Base-by-base conservation (phyloP, 1,284 basidiomycete genomes). In the Moesziomyces sp. region DNA sequence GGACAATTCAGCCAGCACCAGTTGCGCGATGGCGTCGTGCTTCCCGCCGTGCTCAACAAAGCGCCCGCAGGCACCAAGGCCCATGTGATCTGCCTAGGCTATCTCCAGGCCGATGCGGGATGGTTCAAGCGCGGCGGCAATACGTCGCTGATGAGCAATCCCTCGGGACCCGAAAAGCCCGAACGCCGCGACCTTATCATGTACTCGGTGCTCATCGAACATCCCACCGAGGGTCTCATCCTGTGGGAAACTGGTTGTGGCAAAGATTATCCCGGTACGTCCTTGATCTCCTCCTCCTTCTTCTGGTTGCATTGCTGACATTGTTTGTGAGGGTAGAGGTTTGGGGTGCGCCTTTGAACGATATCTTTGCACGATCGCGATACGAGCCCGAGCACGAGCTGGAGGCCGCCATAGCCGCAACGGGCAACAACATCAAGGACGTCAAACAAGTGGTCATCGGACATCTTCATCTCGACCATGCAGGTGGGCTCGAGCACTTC, bases 241-340 rank as follows among this genome's bases (percentile, higher is more conserved):
- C 62, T 83, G 2, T 83, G 75, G 76, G 81, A 83, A 64, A 79
- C 77, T 2, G 81, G 81, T 10, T 76, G 62, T n/a, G 79, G 80
- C 28, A 74, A 73, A 38, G 75, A 79, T 28, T 77, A 75, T 38
- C 70, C 66, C 9, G 61, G 56, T 54, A 52, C 62, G 53, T 40
- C 16, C 28, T 24, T n/a, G 18, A 3, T 45, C 18, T 19, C 35
- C 34, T n/a, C 24, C 13, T 48, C 21, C 24, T 9, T 44, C 14
- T 28, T n/a, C 8, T 28, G 26, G 13, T 18, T 28, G 18, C 46
- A 26, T 47, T 47, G n/a, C 10, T 24, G 23, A 23, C 40, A 19
- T 5, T 23, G 19, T 34, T 51, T 21, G 30, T 38, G 38, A 35
- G 13, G 35, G 13, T 40, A 55, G 52, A 67, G 59, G 62, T 75